phyloP scores from a whole-genome alignment of 352 stramenopile genomes.

The Phytophthora crassamura region DNA sequence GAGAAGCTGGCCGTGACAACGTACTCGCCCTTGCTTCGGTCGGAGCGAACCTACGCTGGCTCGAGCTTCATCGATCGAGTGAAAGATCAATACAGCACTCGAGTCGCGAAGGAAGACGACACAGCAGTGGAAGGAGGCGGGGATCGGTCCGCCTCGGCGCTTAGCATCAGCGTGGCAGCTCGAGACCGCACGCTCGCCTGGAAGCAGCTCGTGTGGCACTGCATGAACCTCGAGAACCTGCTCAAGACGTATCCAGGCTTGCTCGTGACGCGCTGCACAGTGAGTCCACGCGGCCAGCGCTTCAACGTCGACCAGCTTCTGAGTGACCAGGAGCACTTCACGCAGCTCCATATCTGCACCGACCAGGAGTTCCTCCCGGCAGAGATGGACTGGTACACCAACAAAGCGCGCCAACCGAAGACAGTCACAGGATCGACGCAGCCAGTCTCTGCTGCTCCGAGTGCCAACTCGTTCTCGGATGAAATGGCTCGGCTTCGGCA shows the following conservation, averaged over 20 bases:
- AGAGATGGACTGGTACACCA: conserved; percentile 24
- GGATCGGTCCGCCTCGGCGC: not conserved
- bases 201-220: conserved; percentile 23
- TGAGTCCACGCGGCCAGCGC: not conserved
- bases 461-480: not conserved
- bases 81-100: not conserved
- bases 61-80: conserved; percentile 4
- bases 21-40: conserved; percentile 22
- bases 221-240: conserved; percentile 16
- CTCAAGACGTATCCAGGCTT: conserved; percentile 16
- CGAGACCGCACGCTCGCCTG: conserved; percentile 6
- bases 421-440: not conserved
- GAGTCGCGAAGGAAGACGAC: conserved; percentile 1
- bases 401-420: conserved; percentile 1
- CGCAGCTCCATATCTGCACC: conserved; percentile 7
- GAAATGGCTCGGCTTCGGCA: not conserved
- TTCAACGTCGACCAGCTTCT: conserved; percentile 18
- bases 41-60: conserved; percentile 1
- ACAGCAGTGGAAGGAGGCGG: not conserved
- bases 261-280: conserved; percentile 10
- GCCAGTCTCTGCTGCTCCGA: not conserved
- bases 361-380: conserved; percentile 12
- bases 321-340: conserved; percentile 11
- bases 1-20: conserved; percentile 39
- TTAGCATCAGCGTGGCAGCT: conserved; percentile 12